These are phyloP conservation scores for Uromyces viciae-fabae DNA, from an alignment of 1,284 basidiomycete genomes.

Conservation along the genomic window DNA sequence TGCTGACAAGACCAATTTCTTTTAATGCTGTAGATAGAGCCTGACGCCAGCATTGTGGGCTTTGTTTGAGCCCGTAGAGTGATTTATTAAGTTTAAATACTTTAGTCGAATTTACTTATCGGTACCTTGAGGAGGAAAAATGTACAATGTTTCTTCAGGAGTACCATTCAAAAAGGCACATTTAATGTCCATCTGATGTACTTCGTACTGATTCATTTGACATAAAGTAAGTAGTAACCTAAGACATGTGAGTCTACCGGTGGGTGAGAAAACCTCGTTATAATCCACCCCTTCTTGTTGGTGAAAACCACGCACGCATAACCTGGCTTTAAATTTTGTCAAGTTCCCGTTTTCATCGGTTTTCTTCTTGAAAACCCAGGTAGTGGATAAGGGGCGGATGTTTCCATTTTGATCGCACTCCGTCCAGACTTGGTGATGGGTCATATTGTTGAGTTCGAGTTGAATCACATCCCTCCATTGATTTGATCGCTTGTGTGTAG, in stretches of 20 bases:
- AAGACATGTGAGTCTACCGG: conserved; percentile 55
- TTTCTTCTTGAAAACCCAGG: conserved; percentile 58
- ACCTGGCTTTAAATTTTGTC: conserved; percentile 55
- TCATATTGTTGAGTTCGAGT: conserved; percentile 1
- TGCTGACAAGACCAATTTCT: no score
- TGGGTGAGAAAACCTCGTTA: conserved; percentile 57
- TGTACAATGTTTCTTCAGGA: conserved; percentile 57
- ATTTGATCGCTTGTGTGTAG: neutral
- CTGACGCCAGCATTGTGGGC: no score
- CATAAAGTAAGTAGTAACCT: conserved; percentile 56
- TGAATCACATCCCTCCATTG: neutral
- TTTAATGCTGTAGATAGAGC: no score
- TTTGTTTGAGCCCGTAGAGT: no score
- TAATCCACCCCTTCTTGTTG: conserved; percentile 58
- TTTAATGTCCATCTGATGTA: conserved; percentile 58
- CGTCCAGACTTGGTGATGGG: neutral
- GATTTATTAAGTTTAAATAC: no score
- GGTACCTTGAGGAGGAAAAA: conserved; percentile 54
- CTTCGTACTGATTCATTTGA: conserved; percentile 52
- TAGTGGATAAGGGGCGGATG: conserved; percentile 48
- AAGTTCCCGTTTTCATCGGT: conserved; percentile 54
- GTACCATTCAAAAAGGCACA: conserved; percentile 58
- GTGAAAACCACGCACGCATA: conserved; percentile 58
- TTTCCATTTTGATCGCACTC: conserved; percentile 23
- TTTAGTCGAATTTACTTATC: no score